phyloP scores from a whole-genome alignment of 108 stramenopile species.

The Nannochloropsis oceanica region DNA sequence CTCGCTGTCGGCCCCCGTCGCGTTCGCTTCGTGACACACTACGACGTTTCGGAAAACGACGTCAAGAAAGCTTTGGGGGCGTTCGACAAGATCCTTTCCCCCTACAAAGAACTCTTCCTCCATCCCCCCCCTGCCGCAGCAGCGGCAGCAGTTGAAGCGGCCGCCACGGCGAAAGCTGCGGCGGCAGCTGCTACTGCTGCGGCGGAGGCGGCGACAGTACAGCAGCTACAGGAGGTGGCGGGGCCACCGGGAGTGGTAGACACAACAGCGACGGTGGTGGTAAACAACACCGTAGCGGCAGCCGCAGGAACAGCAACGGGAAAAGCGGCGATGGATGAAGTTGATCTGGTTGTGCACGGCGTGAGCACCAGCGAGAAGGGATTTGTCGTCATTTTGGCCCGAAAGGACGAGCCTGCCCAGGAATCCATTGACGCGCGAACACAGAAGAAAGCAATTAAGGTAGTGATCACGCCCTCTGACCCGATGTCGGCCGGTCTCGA shows the following conservation, averaged over 20 bases:
- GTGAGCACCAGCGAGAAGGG: constrained; percentile 11
- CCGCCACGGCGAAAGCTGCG: not conserved
- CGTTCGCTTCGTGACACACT: constrained; percentile 35
- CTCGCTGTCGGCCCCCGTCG: not conserved
- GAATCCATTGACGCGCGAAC: not conserved
- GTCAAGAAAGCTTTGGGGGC: not conserved
- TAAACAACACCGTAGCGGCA: not conserved
- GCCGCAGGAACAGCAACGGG: not conserved
- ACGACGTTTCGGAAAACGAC: constrained; percentile 8
- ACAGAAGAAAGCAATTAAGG: not conserved
- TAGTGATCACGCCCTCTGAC: constrained; percentile 24
- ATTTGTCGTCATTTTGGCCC: constrained; percentile 15
- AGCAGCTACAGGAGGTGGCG: not conserved
- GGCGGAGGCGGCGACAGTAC: not conserved
- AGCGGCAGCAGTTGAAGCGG: not conserved
- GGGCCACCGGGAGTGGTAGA: not conserved
- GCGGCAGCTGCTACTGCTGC: not conserved
- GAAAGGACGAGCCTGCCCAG: not conserved
- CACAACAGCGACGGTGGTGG: not conserved
- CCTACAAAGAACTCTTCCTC: not conserved
- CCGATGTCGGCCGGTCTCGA: constrained; percentile 31
- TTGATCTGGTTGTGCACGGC: not conserved
- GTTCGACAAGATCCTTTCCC: not conserved
- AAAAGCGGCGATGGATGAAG: not conserved
- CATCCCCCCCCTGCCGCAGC: not conserved